Evolutionary conservation across 1,139 yeast genomes (phyloP), one percentile per base, ranked within the genome.

Genomic region (Debaryomyces sp.): DNA sequence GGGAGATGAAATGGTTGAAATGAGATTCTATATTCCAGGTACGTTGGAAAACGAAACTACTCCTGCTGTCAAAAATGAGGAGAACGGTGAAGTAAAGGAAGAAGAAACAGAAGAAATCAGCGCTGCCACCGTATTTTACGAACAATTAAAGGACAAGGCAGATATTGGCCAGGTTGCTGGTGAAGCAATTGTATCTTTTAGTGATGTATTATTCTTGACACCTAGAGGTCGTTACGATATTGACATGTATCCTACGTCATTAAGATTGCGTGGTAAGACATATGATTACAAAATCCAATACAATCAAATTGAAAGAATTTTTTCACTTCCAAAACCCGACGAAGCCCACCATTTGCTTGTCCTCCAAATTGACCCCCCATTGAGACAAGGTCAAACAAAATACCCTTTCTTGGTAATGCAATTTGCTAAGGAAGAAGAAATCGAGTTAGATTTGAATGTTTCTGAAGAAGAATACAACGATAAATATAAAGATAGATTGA

Each of bases 221-320:
- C 99, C 99, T 59, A 85, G 96, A 80, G 99, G 99, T 59, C 94
- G 99, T 69, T 94, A 92, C 68, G 99, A 95, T 67, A 88, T 94
- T 59, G 98, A 92, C 68, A 87, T 94, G 87, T 94, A 89, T 70
- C 85, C 90, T 40, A 82, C 84, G 24, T 89, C 96, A 40, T 82
- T 95, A 70, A 85, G 99, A 66, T 78, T 94, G 50, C 85, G 99
- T 63, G 99, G 99, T 68, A 94, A 94, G 71, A 94, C 99, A 3
- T 94, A 95, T 70, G 99, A 94, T 68, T 95, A 94, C 78, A 95
- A 94, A 71, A 82, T 95, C 51, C 97, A 89, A 66, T 94, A 89
- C 70, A 81, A 85, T 62, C 96, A 90, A 64, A 87, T 94, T 55
- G 97, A 92, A 68, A 80, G 97, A 62, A 84, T 94, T 44, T 94